A percentile compares a stretch with the other conserved stretches of the same genome.
These are phyloP conservation scores for Chalciporus sphaerocephalus DNA, from an alignment of 768 basidiomycete genomes.

Conservation along the genomic window DNA sequence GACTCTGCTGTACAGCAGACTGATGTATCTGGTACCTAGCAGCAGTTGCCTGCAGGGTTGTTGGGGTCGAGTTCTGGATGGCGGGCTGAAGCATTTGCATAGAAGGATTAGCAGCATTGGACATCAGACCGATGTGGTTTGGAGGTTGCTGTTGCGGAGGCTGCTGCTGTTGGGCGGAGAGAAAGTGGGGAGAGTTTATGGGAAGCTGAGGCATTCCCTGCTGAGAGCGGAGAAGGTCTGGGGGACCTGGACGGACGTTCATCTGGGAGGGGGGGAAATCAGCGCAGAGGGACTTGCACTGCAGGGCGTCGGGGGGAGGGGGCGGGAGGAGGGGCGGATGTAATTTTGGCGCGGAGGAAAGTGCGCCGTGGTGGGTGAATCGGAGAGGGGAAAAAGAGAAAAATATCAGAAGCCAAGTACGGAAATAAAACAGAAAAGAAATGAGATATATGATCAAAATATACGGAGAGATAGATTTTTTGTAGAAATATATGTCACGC, in stretches of 20 bases:
- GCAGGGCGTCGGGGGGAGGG: not conserved
- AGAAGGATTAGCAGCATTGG: conserved; percentile 32
- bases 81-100: conserved; percentile 37
- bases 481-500: not conserved
- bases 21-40: conserved; percentile 33
- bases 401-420: not conserved
- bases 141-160: conserved; percentile 31
- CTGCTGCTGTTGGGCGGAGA: conserved; percentile 36
- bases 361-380: conserved; percentile 5
- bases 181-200: conserved; percentile 33
- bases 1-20: conserved; percentile 37
- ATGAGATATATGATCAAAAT: not conserved
- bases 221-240: conserved; percentile 44
- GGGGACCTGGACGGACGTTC: conserved; percentile 41
- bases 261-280: conserved; percentile 26
- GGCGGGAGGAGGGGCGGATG: conserved; percentile 2
- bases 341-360: not conserved
- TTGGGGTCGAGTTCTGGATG: conserved; percentile 24
- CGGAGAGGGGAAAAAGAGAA: no score
- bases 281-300: conserved; percentile 4
- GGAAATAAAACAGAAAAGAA: not conserved
- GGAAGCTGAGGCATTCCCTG: conserved; percentile 43
- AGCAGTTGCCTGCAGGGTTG: conserved; percentile 20
- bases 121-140: conserved; percentile 36
- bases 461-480: not conserved